Base-by-base conservation (phyloP, 1,284 basidiomycete genomes). In the Rhodotorula sp. region DNA sequence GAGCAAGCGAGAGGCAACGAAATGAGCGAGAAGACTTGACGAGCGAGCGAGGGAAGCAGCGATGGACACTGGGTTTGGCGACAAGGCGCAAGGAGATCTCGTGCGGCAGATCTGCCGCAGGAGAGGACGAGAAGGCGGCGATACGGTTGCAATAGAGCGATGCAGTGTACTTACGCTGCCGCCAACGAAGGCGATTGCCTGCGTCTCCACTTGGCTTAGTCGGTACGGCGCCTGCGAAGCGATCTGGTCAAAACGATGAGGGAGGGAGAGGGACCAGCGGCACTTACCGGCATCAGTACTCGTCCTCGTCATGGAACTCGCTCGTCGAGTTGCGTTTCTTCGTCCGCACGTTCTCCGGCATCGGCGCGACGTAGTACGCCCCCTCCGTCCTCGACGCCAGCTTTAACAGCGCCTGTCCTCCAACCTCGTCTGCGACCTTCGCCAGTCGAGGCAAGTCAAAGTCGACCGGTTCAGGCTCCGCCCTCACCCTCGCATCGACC, bases 401-500 rank as follows among this genome's bases (percentile, higher is more conserved):
- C n/a, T 62, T 51, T 52, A 74, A 37, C 24, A 73, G 22, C 31
- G 37, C 62, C 44, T 61, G 54, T 10, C 64, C 56, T 13, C 31
- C n/a, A 1, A 61, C 56, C 16, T 37, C 50, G 3, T 20, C 50
- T 10, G 51, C 53, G 9, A 52, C 40, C 37, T 15, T 37, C 18
- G 18, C 7, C 44, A 4, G 37, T 7, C 11, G 48, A 28, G 0
- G 37, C 4, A 11, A 34, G 20, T 59, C 64, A 44, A 44, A 56
- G 50, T 69, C 63, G 55, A 60, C 50, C 30, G 54, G 50, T 26
- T 62, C 65, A 1, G 44, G 48, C 31, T 64, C 50, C 16, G 62
- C 72, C 30, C 72, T 34, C 0, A 74, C 68, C 24, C 70, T 61
- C 31, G 70, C 73, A 62, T 74, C 73, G 18, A 74, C 59, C 55